Percentiles rank a stretch among this genome's conserved stretches.
Evolutionary conservation across 2,329 filamentous ascomycete species (phyloP).

Genomic region (Sporothrix brasiliensis): DNA sequence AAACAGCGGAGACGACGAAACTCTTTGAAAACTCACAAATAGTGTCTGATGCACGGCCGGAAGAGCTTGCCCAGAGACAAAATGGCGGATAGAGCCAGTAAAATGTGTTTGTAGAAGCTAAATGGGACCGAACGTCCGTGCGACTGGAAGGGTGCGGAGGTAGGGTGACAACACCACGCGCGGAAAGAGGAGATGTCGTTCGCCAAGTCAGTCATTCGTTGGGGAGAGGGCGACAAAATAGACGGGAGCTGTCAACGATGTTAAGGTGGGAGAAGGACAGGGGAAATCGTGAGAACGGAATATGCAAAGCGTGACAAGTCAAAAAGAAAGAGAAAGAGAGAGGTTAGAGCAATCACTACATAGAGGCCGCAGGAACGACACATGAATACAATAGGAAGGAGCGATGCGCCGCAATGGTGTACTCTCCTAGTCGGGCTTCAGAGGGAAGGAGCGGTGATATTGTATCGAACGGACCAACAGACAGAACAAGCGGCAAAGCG

Average conservation of each 20-base stretch:
- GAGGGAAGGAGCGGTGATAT: slow-evolving; percentile 24
- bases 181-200: slow-evolving; percentile 16
- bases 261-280: background rate
- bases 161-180: slow-evolving; percentile 4
- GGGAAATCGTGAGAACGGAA: background rate
- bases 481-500: background rate
- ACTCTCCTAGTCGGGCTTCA: background rate
- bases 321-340: slow-evolving; percentile 1
- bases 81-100: slow-evolving; percentile 15
- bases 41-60: slow-evolving; percentile 9
- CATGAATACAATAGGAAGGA: slow-evolving; percentile 19
- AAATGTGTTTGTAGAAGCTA: slow-evolving; percentile 25
- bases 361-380: background rate
- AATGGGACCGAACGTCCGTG: slow-evolving; percentile 28
- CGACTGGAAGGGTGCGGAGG: slow-evolving; percentile 8
- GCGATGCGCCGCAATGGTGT: slow-evolving; percentile 12
- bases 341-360: background rate
- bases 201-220: background rate
- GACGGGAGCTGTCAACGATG: background rate
- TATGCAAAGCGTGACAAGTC: background rate
- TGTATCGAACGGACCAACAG: background rate
- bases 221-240: background rate
- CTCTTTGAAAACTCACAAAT: slow-evolving; percentile 22
- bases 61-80: background rate
- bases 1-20: slow-evolving; percentile 24